These are phyloP conservation scores for Ogataea sp. DNA, from an alignment of 805 yeast genomes.

Conservation along the genomic window DNA sequence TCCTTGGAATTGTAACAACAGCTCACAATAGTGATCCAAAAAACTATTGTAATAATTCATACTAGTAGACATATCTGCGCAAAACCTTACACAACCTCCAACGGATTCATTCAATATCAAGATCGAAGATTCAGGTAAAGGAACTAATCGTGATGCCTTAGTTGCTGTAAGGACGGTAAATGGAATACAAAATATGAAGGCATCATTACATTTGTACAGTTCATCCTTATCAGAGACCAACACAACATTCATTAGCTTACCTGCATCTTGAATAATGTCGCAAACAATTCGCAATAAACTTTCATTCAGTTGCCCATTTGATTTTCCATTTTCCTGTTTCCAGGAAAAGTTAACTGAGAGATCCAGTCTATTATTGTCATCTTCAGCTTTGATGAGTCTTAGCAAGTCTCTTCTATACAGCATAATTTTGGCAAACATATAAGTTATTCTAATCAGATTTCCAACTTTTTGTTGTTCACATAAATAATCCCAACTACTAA, in stretches of 20 bases:
- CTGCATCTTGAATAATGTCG: not conserved
- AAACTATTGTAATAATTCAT: not conserved
- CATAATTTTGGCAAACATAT: constrained; percentile 16
- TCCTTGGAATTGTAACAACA: constrained; percentile 2
- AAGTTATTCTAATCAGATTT: constrained; percentile 9
- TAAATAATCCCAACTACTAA: constrained; percentile 19
- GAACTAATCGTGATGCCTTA: not conserved
- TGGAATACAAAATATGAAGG: not conserved
- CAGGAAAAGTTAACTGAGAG: not conserved
- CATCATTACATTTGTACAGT: not conserved
- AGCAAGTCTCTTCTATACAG: constrained; percentile 15
- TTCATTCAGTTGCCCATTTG: not conserved
- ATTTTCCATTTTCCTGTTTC: not conserved
- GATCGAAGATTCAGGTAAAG: no score
- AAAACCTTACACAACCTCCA: not conserved
- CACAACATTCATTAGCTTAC: not conserved
- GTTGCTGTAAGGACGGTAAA: not conserved
- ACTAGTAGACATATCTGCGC: not conserved
- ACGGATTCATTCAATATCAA: not conserved
- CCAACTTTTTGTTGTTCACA: constrained; percentile 14
- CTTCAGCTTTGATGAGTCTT: constrained; percentile 4
- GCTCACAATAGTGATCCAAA: not conserved
- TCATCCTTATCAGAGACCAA: not conserved
- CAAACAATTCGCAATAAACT: not conserved
- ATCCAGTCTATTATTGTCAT: not conserved